Evolutionary conservation across 2,329 filamentous ascomycete species (phyloP), one percentile per base, ranked within the genome.

Genomic region (Hypoxylon rubiginosum): DNA sequence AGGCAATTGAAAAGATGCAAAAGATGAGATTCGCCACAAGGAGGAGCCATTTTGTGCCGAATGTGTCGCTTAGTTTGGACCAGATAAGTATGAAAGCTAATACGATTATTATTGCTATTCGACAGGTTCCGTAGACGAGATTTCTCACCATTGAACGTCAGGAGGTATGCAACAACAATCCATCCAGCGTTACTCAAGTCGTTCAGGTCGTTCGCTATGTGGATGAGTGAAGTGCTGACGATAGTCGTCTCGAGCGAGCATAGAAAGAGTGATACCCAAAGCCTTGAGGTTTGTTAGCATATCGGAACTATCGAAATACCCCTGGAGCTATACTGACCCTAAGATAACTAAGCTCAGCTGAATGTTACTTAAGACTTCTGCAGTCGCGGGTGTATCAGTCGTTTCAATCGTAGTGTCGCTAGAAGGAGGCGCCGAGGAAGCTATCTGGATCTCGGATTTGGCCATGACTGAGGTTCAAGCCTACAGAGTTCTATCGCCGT

Each of bases 201-300:
- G 3, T 62, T 11, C 4, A 62, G 52, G 28, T 62, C 58, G 28
- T 52, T 62, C 11, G 58, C 52, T 43, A 62, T 62, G 13, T 56
- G 52, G 5, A 62, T 56, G 13, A 62, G 58, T 21, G 58, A 56
- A 8, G 58, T 62, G 58, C 58, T 62, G 17, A 62, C 58, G n/a
- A 62, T 62, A 15, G 58, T 62, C 13, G 52, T 56, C 45, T 62
- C 58, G 30, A 62, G 52, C 3, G 51, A 56, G 43, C 51, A 56
- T 30, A 62, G 21, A 28, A 62, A 62, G 45, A 62, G 58, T 2
- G 58, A 62, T 51, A 62, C 1, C 58, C 58, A 56, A 8, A 56
- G 52, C 26, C 52, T 56, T 32, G 15, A 15, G 15, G 15, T 46
- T 36, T 32, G 11, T 56, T n/a, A 46, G 5, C 7, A 19, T 34